These are phyloP conservation scores for Aureobasidium sp. DNA, from an alignment of 2,329 filamentous ascomycete genomes.

Conservation along the genomic window DNA sequence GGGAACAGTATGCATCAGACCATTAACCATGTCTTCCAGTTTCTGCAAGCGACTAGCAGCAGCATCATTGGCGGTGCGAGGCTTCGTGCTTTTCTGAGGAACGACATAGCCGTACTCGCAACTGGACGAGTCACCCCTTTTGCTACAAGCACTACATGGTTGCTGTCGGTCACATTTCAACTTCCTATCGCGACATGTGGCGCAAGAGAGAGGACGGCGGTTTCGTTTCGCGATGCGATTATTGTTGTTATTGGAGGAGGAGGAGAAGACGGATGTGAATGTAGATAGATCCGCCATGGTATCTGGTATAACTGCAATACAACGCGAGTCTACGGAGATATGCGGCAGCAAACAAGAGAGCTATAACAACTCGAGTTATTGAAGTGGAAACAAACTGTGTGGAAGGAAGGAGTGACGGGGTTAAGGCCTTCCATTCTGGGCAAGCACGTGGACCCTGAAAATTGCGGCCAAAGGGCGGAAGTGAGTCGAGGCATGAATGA, in stretches of 20 bases:
- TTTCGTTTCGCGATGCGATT: slow-evolving; percentile 9
- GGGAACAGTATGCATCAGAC: background rate
- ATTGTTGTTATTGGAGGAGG: background rate
- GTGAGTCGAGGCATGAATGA: background rate
- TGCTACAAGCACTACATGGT: slow-evolving; percentile 4
- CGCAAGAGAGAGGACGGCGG: slow-evolving; percentile 2
- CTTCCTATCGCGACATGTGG: background rate
- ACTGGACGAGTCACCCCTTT: background rate
- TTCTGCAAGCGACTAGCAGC: slow-evolving; percentile 3
- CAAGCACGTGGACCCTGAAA: background rate
- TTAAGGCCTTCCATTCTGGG: background rate
- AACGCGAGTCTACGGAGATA: background rate
- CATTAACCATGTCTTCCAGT: slow-evolving; percentile 9
- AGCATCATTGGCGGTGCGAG: background rate
- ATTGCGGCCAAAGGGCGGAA: background rate
- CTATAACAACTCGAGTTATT: too few relatives aligned
- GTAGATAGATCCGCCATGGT: background rate
- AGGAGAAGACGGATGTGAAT: background rate
- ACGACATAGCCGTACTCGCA: background rate
- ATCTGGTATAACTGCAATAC: background rate
- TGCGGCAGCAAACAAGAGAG: background rate
- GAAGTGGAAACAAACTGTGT: background rate
- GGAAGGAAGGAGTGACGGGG: background rate
- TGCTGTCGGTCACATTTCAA: slow-evolving; percentile 6
- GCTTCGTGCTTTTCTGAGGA: background rate